phyloP scores from a whole-genome alignment of 73 alveolate species.

The Strombidium stylifer region DNA sequence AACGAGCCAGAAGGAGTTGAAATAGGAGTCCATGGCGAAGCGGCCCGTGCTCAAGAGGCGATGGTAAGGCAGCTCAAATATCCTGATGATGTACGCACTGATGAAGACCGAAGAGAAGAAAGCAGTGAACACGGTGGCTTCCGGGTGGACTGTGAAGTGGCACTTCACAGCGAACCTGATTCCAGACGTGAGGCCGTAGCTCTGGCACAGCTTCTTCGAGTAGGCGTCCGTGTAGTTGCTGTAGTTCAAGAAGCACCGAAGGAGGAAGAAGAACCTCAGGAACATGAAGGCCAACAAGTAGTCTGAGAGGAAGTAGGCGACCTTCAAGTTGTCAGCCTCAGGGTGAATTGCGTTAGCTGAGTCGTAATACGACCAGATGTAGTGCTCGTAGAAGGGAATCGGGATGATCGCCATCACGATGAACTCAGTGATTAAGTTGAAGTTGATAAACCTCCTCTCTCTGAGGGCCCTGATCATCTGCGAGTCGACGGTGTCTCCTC shows the following conservation, averaged over 20 bases:
- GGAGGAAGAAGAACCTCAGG: constrained; percentile 20
- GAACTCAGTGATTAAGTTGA: no score
- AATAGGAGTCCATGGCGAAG: constrained; percentile 28
- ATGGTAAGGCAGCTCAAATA: no score
- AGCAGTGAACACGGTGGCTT: not conserved
- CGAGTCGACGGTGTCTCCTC: no score
- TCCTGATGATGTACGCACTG: constrained; percentile 47
- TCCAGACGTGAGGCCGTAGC: not conserved
- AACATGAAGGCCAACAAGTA: constrained; percentile 36
- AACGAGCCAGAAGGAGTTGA: constrained; percentile 53
- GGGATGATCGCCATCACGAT: no score
- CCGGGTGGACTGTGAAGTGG: not conserved
- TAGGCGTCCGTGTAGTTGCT: constrained; percentile 1
- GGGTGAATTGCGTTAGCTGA: no score
- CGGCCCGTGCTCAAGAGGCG: no score
- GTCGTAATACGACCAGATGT: no score
- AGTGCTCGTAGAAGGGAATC: no score
- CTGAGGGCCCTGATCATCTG: no score
- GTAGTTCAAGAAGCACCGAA: constrained; percentile 16
- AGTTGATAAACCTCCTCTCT: no score
- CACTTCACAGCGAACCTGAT: not conserved
- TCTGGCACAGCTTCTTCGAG: constrained; percentile 1
- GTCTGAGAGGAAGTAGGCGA: constrained; percentile 7
- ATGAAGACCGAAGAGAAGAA: not conserved
- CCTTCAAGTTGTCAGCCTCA: no score